Base-by-base conservation (phyloP, 1,139 yeast species). In the Ashbya aceris region DNA sequence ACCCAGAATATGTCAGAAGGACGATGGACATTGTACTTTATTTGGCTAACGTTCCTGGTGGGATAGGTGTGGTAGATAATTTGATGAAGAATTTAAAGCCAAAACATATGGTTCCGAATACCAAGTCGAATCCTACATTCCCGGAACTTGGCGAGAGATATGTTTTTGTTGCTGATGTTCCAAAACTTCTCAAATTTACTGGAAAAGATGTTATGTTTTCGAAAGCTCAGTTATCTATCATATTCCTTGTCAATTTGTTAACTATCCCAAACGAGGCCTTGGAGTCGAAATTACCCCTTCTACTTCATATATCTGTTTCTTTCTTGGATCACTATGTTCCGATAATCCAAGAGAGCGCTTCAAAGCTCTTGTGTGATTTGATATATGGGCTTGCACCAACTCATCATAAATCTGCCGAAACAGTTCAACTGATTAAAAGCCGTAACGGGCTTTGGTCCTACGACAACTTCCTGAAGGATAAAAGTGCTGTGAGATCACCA, bases 321-420 rank as follows among this genome's bases (percentile, higher is more conserved):
- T 67, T 89, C 34, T 67, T 89, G 40, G 99, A 93, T 57, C 97
- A 93, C 60, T 93, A 91, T 61, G 69, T 84, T 36, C 76, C 77
- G 0, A 66, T 86, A 27, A 91, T 91, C 3, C 94, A 83, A 53
- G 89, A 84, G 44, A 93, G 86, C 52, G 94, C 96, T 0, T 71
- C 80, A 2, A 79, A 81, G 38, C 69, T 91, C 50, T 69, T 91
- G 37, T 74, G 84, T 40, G 85, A 85, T 50, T 67, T 87, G 39
- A 73, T 91, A 17, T 83, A 78, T 54, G 76, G 79, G 10, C 69
- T 81, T 2, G 78, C 78, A 7, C 68, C 75, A 0, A 67, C 70
- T n/a, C 76, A 74, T 45, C 75, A 74, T 10, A 72, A 71, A 48
- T 66, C 80, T 0, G 69, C 63, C 28, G 74, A 70, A 43, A 73